Evolutionary conservation across 176 grass and related monocot genomes (phyloP).

Genomic region (Urochloa ruziziensis): DNA sequence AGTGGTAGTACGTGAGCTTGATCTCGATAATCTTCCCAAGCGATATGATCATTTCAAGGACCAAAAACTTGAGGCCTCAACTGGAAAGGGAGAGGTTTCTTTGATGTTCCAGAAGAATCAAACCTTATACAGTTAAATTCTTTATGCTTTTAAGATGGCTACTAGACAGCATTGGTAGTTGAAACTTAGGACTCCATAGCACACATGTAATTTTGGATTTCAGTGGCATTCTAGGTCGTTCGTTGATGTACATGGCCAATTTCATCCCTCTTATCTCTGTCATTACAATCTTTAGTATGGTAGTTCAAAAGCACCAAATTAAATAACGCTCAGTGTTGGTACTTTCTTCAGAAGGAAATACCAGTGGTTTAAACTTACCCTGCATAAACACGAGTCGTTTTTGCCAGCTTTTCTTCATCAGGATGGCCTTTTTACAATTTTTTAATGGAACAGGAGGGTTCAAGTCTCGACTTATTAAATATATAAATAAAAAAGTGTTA

Average conservation of each 20-base stretch:
- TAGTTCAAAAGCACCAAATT: neutral
- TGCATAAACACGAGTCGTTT: neutral
- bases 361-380: constrained; percentile 7
- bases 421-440: neutral
- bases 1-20: neutral
- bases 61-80: neutral
- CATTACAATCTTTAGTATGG: neutral
- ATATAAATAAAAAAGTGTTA: neutral
- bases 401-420: constrained; percentile 14
- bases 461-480: neutral
- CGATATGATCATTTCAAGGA: neutral
- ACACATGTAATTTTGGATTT: neutral
- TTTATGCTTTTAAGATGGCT: neutral
- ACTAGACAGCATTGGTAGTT: constrained; percentile 10
- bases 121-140: neutral
- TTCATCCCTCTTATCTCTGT: constrained; percentile 25
- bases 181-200: constrained; percentile 22
- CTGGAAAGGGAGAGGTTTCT: neutral
- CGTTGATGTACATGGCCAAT: constrained; percentile 27
- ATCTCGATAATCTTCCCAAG: neutral
- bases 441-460: neutral
- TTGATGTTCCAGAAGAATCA: neutral
- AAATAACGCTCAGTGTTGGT: neutral
- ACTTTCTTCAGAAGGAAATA: constrained; percentile 23
- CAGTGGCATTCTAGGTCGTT: constrained; percentile 15